phyloP scores from a whole-genome alignment of 768 basidiomycete genomes.

The Tricholoma terreum region DNA sequence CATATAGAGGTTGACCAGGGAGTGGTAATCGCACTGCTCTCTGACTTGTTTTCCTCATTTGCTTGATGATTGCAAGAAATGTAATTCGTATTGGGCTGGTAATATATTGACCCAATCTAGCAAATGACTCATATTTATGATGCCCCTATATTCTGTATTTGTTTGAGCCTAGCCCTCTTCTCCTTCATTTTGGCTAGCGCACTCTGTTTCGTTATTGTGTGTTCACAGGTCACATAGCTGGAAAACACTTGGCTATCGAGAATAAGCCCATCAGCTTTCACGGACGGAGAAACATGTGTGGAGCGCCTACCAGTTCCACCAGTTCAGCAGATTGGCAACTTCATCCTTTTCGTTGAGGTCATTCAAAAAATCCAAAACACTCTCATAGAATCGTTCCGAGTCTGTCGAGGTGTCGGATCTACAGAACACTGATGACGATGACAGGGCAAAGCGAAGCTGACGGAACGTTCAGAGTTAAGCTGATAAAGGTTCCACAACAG shows the following conservation, averaged over 20 bases:
- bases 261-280: not conserved
- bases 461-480: not conserved
- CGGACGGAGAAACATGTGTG: not conserved
- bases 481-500: not conserved
- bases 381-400: conserved; percentile 1
- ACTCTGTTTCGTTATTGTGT: not conserved
- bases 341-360: not conserved
- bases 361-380: not conserved
- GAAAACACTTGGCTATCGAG: not conserved
- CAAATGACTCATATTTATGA: not conserved
- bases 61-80: too few relatives aligned
- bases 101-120: too few relatives aligned
- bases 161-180: not conserved
- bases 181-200: not conserved
- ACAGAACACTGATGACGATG: not conserved
- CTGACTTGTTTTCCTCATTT: too few relatives aligned
- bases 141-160: not conserved
- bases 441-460: conserved; percentile 2
- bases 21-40: too few relatives aligned
- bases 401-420: not conserved
- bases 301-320: not conserved
- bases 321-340: not conserved
- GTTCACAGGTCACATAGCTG: not conserved
- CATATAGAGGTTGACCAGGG: too few relatives aligned
- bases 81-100: too few relatives aligned